A percentile compares a stretch with the other conserved stretches of the same genome.
Conservation (phyloP, 768 basidiomycete species). For the Termitomyces sp. region DNA sequence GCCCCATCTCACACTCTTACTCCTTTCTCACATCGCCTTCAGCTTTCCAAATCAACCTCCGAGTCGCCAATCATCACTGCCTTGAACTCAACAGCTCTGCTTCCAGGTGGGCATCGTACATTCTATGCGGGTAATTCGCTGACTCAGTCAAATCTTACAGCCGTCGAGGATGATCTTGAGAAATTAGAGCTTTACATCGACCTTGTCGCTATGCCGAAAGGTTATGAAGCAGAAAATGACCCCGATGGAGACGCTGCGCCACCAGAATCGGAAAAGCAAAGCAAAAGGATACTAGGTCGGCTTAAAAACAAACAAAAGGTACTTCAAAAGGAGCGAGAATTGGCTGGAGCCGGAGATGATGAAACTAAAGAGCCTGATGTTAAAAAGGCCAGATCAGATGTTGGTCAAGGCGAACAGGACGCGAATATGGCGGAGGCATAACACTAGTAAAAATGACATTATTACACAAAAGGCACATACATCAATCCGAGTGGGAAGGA, state of each 20-base stretch:
- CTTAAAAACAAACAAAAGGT: slow-evolving; percentile 48
- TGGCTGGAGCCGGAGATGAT: slow-evolving; percentile 10
- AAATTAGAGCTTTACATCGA: slow-evolving; percentile 53
- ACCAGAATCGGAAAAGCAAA: slow-evolving; percentile 23
- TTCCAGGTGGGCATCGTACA: slow-evolving; percentile 37
- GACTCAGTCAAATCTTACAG: slow-evolving; percentile 23
- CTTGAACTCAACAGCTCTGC: slow-evolving; percentile 38
- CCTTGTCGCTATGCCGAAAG: slow-evolving; percentile 42
- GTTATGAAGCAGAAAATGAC: slow-evolving; percentile 38
- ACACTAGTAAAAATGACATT: neutral
- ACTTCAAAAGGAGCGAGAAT: slow-evolving; percentile 22
- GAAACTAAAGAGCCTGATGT: slow-evolving; percentile 24
- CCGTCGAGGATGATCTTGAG: slow-evolving; percentile 41
- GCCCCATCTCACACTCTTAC: neutral
- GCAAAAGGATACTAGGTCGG: slow-evolving; percentile 42
- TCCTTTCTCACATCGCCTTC: neutral
- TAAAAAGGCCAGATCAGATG: slow-evolving; percentile 31
- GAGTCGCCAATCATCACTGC: slow-evolving; percentile 29
- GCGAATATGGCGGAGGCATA: slow-evolving; percentile 14
- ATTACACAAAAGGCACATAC: neutral
- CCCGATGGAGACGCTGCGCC: slow-evolving; percentile 24
- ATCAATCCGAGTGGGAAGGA: slow-evolving; percentile 1
- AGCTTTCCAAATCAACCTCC: slow-evolving; percentile 29
- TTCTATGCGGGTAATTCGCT: neutral
- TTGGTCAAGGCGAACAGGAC: slow-evolving; percentile 14